Evolutionary conservation across 495 filamentous ascomycete genomes (phyloP), one percentile per base, ranked within the genome.

Genomic region (Penicillium simplicissimum): DNA sequence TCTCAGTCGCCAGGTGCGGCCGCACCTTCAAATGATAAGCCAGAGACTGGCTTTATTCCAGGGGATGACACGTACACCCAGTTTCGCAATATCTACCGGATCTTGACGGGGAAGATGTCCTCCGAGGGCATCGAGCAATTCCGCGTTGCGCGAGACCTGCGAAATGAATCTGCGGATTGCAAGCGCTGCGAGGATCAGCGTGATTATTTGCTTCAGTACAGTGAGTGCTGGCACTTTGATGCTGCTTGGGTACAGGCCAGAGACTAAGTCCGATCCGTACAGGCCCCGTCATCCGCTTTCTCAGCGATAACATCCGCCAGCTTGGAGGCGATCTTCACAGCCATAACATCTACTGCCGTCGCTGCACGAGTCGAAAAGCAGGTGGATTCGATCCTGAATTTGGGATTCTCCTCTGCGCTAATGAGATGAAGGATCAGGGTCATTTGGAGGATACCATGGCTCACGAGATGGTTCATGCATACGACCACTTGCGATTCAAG

Each of bases 381-480:
- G 95, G 94, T 14, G 96, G 95, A 0, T 97, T 97, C 64, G 85
- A 87, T 69, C 86, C 90, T 0, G 80, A 89, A 34, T 88, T 90
- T 66, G 95, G 95, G 4, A 97, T 98, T 52, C 62, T 93, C 69
- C 73, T 98, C 4, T 98, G 96, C 72, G 90, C 96, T 33, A 98
- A 98, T 70, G 85, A 90, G 72, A 80, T 97, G 72, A 77, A 85
- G 49, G 84, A 89, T 67, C 80, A 84, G 49, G 81, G 85, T 2
- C 90, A 96, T 67, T 68, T 96, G 63, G 95, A 98, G 79, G 95
- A 98, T 72, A 96, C 92, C 35, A 79, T 98, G 69, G 89, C 95
- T 43, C 95, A 98, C 76, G 95, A 98, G 79, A 93, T 98, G 89
- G 88, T 98, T 56, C 95, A 98, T 79, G 94, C 93, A 9, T 98